Conservation (phyloP, 495 filamentous ascomycete species). For the Penicillium chermesinum region DNA sequence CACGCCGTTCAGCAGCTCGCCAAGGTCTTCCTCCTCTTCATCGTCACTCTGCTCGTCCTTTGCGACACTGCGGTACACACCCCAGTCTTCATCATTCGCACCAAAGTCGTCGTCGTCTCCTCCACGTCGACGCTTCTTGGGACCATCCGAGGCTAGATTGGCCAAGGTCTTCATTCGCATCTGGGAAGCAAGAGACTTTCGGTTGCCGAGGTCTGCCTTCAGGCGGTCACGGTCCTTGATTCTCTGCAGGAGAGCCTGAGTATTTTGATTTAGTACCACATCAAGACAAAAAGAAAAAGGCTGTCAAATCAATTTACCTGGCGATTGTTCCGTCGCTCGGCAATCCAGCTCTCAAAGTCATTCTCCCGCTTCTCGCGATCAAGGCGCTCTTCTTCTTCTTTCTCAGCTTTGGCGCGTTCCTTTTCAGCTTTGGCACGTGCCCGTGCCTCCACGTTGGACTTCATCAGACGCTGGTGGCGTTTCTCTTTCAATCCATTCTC, state of each 20-base stretch:
- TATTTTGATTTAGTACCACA: slow-evolving; percentile 5
- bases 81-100: slow-evolving; percentile 96
- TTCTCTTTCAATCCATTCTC: slow-evolving; percentile 88
- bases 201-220: slow-evolving; percentile 88
- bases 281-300: not conserved
- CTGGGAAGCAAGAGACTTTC: slow-evolving; percentile 90
- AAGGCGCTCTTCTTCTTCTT: slow-evolving; percentile 73
- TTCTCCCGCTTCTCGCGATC: slow-evolving; percentile 81
- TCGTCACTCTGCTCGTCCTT: slow-evolving; percentile 71
- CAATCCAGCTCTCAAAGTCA: slow-evolving; percentile 82
- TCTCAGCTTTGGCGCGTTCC: slow-evolving; percentile 76
- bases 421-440: slow-evolving; percentile 92
- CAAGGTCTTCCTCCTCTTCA: slow-evolving; percentile 82
- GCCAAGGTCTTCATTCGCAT: slow-evolving; percentile 98
- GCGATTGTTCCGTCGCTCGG: slow-evolving; percentile 69
- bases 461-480: slow-evolving; percentile 83
- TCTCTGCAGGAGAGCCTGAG: slow-evolving; percentile 59
- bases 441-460: slow-evolving; percentile 88
- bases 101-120: slow-evolving; percentile 88
- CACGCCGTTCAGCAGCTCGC: slow-evolving; percentile 60
- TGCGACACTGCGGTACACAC: slow-evolving; percentile 86
- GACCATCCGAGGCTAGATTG: slow-evolving; percentile 87
- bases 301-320: slow-evolving; percentile 36
- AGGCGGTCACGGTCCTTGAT: slow-evolving; percentile 91
- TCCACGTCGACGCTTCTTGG: slow-evolving; percentile 76